These are phyloP conservation scores for Fusarium lateritium DNA, from an alignment of 2,329 filamentous ascomycete genomes.

Conservation along the genomic window DNA sequence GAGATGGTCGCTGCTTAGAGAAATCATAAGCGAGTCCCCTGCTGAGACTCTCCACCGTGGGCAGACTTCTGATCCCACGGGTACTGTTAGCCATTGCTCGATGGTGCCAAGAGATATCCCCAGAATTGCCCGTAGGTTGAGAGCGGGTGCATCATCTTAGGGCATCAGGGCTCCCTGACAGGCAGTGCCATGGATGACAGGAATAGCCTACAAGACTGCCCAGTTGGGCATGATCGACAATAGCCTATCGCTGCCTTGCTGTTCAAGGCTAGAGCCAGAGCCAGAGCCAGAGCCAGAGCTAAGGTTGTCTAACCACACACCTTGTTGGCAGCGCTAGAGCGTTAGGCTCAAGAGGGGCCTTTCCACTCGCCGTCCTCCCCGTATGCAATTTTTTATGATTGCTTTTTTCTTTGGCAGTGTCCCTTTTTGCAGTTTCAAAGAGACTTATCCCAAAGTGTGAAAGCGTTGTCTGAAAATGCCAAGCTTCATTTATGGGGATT, in stretches of 20 bases:
- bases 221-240: constrained; percentile 48
- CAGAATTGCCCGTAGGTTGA: constrained; percentile 39
- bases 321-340: constrained; percentile 4
- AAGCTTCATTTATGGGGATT: constrained; percentile 44
- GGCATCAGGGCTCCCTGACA: constrained; percentile 34
- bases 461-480: constrained; percentile 36
- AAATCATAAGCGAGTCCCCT: constrained; percentile 34
- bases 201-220: constrained; percentile 38
- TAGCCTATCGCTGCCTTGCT: constrained; percentile 31
- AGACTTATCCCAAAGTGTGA: constrained; percentile 39
- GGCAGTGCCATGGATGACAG: constrained; percentile 28
- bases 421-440: constrained; percentile 11
- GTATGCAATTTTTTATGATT: constrained; percentile 22
- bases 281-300: constrained; percentile 13
- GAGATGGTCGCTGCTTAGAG: constrained; percentile 5
- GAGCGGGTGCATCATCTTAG: constrained; percentile 31
- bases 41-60: constrained; percentile 18
- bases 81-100: constrained; percentile 30
- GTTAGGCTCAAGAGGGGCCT: constrained; percentile 18
- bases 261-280: constrained; percentile 26
- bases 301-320: constrained; percentile 39
- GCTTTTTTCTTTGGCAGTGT: constrained; percentile 22
- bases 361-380: constrained; percentile 21
- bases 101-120: constrained; percentile 50
- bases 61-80: constrained; percentile 30